Percentiles rank a stretch among this genome's conserved stretches.
phyloP scores from a whole-genome alignment of 345 rosid species.

The Brassica rapa region DNA sequence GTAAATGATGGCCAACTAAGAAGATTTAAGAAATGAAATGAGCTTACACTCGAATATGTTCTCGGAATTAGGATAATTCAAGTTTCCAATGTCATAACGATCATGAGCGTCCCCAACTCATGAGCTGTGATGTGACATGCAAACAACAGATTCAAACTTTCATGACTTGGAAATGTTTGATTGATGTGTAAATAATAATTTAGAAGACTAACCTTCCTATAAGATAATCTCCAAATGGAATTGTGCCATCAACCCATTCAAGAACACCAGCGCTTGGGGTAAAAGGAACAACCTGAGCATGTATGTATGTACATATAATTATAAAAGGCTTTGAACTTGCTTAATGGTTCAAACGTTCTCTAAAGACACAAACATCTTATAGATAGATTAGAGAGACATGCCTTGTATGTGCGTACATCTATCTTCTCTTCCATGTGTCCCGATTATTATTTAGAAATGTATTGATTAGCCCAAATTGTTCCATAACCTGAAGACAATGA shows the following conservation, averaged over 20 bases:
- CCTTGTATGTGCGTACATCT: conserved; percentile 92
- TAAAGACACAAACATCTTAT: not conserved
- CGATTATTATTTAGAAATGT: conserved; percentile 79
- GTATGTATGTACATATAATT: not conserved
- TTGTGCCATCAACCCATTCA: conserved; percentile 97
- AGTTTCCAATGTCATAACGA: conserved; percentile 80
- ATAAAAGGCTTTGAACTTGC: conserved; percentile 6
- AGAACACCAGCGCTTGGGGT: conserved; percentile 99
- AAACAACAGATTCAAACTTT: not conserved
- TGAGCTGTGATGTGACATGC: conserved; percentile 52
- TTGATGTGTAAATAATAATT: conserved; percentile 8
- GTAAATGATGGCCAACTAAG: conserved; percentile 28
- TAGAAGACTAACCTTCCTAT: conserved; percentile 64
- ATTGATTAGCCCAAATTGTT: conserved; percentile 91
- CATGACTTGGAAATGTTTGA: conserved; percentile 3
- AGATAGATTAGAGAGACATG: conserved; percentile 35
- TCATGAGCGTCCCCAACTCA: conserved; percentile 92
- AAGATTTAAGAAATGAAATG: conserved; percentile 18
- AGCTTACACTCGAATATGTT: conserved; percentile 71
- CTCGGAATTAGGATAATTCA: conserved; percentile 83
- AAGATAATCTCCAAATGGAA: conserved; percentile 96
- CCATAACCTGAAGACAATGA: conserved; percentile 79
- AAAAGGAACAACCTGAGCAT: conserved; percentile 82
- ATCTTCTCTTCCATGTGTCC: conserved; percentile 91
- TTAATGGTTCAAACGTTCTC: conserved; percentile 14